Conservation (phyloP, 345 rosid species). For the Corchorus capsularis region DNA sequence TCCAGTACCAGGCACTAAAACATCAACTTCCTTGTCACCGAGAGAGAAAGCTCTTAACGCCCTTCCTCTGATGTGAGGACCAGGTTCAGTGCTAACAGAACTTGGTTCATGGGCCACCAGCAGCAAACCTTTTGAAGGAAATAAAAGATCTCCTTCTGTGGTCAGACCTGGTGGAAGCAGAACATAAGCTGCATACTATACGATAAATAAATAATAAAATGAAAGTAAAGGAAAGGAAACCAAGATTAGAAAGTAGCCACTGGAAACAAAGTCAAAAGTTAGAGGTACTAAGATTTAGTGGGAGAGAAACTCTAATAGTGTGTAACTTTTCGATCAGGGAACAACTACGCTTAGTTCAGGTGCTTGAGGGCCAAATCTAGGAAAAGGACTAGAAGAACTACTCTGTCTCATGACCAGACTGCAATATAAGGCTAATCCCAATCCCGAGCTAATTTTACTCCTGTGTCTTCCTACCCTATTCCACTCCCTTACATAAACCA, state of each 20-base stretch:
- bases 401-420: not conserved
- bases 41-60: constrained; percentile 67
- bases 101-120: constrained; percentile 80
- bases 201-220: not conserved
- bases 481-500: not conserved
- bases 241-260: constrained; percentile 8
- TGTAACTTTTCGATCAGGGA: not conserved
- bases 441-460: constrained; percentile 6
- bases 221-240: constrained; percentile 1
- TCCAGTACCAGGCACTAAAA: constrained; percentile 79
- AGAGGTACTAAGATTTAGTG: not conserved
- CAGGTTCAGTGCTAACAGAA: constrained; percentile 66
- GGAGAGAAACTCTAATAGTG: not conserved
- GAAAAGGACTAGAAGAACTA: not conserved
- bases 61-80: constrained; percentile 86
- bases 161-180: constrained; percentile 39
- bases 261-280: not conserved
- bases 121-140: constrained; percentile 67
- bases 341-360: not conserved
- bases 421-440: not conserved
- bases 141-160: constrained; percentile 48
- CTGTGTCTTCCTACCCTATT: not conserved
- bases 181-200: constrained; percentile 20
- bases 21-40: constrained; percentile 88
- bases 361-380: not conserved